Evolutionary conservation across 31 red algal genomes (phyloP).

Genomic region (Asparagopsis taxiformis): DNA sequence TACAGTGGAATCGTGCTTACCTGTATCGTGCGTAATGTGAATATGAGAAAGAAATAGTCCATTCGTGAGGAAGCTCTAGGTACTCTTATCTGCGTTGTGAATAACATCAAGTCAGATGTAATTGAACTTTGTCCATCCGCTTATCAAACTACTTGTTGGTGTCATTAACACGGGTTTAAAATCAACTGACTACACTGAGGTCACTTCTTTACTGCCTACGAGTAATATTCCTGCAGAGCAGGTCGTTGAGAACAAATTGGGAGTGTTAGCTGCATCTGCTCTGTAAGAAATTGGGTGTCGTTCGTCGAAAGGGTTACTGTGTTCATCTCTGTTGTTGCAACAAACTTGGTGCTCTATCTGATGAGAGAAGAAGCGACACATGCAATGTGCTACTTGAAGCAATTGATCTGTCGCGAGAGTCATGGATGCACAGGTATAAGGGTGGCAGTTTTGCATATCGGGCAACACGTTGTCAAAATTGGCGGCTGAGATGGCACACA

Average conservation of each 20-base stretch:
- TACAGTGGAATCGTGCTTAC: slow-evolving; percentile 64
- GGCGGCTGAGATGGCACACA: too few relatives aligned
- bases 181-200: background rate
- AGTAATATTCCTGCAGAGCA: background rate
- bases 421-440: too few relatives aligned
- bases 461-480: too few relatives aligned
- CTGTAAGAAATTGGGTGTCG: slow-evolving; percentile 46
- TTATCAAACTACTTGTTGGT: slow-evolving; percentile 62
- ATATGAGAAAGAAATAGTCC: slow-evolving; percentile 12
- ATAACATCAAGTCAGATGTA: slow-evolving; percentile 37
- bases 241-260: slow-evolving; percentile 9
- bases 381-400: too few relatives aligned
- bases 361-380: too few relatives aligned
- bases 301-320: slow-evolving; percentile 25
- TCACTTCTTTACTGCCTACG: background rate
- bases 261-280: slow-evolving; percentile 39
- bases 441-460: too few relatives aligned
- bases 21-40: slow-evolving; percentile 47
- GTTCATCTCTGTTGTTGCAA: slow-evolving; percentile 46
- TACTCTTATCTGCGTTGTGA: slow-evolving; percentile 59
- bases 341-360: slow-evolving; percentile 21
- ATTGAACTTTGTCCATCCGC: slow-evolving; percentile 81
- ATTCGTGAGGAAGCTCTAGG: slow-evolving; percentile 66
- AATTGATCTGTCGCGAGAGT: too few relatives aligned
- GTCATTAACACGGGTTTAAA: slow-evolving; percentile 10